Evolutionary conservation across 129 eudicot genomes (phyloP), one percentile per base, ranked within the genome.

Genomic region (Gnaphalium uliginosum): DNA sequence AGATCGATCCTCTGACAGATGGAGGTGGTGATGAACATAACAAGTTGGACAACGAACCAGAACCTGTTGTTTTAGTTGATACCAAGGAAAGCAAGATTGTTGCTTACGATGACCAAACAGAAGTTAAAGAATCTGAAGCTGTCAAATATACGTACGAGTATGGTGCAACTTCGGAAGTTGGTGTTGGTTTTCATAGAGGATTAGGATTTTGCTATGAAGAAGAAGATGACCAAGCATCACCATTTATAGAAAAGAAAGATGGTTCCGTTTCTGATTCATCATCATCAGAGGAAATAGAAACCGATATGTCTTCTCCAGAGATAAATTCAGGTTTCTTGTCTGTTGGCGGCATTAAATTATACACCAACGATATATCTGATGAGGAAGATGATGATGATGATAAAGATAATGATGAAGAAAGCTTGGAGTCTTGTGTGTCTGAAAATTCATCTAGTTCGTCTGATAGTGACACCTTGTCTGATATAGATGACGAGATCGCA

Each of bases 401-500:
- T 35, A 82, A 84, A 61, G 58, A 71, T 32, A 57, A 69, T 33
- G 86, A 83, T 69, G 90, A 82, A 19, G 95, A 83, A 76, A 81
- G 83, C 72, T 69, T 69, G 17, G 85, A 78, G 4, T 87, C 89
- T 37, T 87, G 90, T 15, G 96, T 76, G 5, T 84, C 94, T 24
- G 86, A 78, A 65, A 89, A 84, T 66, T 73, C 89, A 23, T 71
- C 91, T 43, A 85, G 53, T 61, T 80, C 95, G 72, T 86, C 88
- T 41, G 96, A 81, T 30, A 86, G 89, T 82, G 92, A 90, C 77
- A 65, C 82, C 22, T 85, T 86, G 9, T 81, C 88, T 43, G 93
- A 89, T 74, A 68, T 89, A 71, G 96, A 91, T 70, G 96, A 94
- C 8, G 97, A 87, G 74, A 74, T 94, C 27, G 89, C 93, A 51